Conservation (phyloP, 2,329 filamentous ascomycete genomes). For the Fusarium duplospermum region DNA sequence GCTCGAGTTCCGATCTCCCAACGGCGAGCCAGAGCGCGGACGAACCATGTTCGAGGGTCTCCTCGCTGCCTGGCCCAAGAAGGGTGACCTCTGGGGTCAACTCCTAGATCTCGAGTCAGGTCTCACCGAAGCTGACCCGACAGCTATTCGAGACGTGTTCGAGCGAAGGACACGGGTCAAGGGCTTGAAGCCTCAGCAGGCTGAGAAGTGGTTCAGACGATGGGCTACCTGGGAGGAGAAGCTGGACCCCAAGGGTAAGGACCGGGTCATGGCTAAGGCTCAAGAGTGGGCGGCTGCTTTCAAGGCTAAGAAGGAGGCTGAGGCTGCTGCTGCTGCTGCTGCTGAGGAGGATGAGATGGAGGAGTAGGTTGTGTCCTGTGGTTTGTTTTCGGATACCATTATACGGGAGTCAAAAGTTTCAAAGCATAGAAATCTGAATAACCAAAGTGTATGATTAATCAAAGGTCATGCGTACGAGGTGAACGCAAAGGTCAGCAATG, state of each 20-base stretch:
- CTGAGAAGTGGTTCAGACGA: constrained; percentile 88
- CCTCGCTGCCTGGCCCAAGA: constrained; percentile 86
- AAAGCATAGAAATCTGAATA: constrained; percentile 25
- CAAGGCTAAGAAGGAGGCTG: constrained; percentile 58
- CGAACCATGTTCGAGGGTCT: constrained; percentile 95
- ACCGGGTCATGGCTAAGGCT: constrained; percentile 77
- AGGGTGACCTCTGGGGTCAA: constrained; percentile 92
- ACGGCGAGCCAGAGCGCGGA: constrained; percentile 89
- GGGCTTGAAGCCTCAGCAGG: constrained; percentile 82
- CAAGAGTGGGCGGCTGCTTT: constrained; percentile 73
- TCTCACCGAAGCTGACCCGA: constrained; percentile 65
- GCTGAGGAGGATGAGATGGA: constrained; percentile 52
- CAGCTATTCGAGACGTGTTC: constrained; percentile 79
- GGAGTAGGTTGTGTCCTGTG: constrained; percentile 14
- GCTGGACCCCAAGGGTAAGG: constrained; percentile 73
- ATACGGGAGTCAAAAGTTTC: constrained; percentile 40
- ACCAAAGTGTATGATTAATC: neutral
- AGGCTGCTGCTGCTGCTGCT: constrained; percentile 46
- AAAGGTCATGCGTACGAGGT: neutral
- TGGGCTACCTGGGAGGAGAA: constrained; percentile 92
- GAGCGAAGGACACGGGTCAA: constrained; percentile 79
- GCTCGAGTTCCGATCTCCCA: constrained; percentile 86
- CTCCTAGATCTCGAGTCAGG: constrained; percentile 86
- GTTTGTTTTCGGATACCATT: constrained; percentile 40
- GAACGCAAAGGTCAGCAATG: neutral